phyloP scores from a whole-genome alignment of 2,329 filamentous ascomycete genomes.

The Colletotrichum tamarilloi region DNA sequence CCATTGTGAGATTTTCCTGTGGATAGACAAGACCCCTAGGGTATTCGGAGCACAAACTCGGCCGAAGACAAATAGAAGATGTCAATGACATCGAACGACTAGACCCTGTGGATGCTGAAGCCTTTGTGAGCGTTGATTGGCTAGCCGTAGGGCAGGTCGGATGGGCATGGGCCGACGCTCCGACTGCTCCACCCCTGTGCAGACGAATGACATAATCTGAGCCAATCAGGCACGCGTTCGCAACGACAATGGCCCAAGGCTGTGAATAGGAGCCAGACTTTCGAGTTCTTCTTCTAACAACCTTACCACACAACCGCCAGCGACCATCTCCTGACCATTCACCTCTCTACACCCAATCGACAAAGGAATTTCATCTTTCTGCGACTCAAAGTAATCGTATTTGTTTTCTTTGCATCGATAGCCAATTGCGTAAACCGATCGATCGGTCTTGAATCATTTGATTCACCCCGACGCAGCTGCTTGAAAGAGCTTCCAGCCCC shows the following conservation, averaged over 20 bases:
- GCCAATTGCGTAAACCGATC: background rate
- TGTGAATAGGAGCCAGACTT: conserved; percentile 30
- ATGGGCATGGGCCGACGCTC: conserved; percentile 22
- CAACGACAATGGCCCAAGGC: conserved; percentile 26
- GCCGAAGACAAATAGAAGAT: conserved; percentile 11
- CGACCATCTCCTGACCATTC: background rate
- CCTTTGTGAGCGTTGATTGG: conserved; percentile 22
- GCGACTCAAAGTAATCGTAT: background rate
- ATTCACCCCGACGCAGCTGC: background rate
- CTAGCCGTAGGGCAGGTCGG: conserved; percentile 27
- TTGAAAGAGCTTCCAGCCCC: background rate
- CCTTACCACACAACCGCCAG: background rate
- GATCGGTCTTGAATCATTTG: background rate
- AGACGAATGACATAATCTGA: conserved; percentile 35
- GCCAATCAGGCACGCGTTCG: conserved; percentile 31
- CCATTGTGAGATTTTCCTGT: conserved; percentile 22
- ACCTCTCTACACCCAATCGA: background rate
- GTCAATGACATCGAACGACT: conserved; percentile 35
- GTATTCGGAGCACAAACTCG: conserved; percentile 5
- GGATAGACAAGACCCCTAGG: background rate
- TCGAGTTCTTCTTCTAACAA: conserved; percentile 12
- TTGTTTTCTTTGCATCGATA: background rate
- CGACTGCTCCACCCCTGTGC: conserved; percentile 13
- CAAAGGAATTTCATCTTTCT: background rate
- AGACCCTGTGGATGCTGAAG: conserved; percentile 7